phyloP scores from a whole-genome alignment of 768 basidiomycete genomes.

The Sporobolomyces phaffii region DNA sequence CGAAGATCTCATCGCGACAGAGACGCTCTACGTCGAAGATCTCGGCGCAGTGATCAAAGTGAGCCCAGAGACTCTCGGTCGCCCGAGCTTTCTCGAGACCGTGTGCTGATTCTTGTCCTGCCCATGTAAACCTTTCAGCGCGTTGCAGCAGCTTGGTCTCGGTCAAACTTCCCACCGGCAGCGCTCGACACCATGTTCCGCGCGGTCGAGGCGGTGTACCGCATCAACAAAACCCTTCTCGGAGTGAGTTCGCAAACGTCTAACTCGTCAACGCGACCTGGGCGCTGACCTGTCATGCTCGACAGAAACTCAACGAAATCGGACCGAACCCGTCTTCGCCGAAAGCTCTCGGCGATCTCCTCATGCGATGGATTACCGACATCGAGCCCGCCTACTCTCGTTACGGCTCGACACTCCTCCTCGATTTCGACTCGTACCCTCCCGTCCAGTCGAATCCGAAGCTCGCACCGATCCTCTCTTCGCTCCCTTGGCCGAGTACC shows the following conservation, averaged over 20 bases:
- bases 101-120: no score
- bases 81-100: no score
- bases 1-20: conserved; percentile 85
- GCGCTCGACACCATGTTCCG: conserved; percentile 92
- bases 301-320: conserved; percentile 86
- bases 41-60: conserved; percentile 86
- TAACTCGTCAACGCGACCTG: not conserved
- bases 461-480: conserved; percentile 60
- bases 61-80: no score
- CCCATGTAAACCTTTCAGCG: conserved; percentile 55
- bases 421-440: conserved; percentile 77
- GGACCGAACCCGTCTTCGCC: conserved; percentile 86
- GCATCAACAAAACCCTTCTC: conserved; percentile 76
- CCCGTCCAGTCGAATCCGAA: conserved; percentile 70
- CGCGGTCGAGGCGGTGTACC: conserved; percentile 83
- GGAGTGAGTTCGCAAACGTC: conserved; percentile 52
- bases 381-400: conserved; percentile 76
- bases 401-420: conserved; percentile 65
- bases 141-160: conserved; percentile 96
- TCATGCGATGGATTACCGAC: conserved; percentile 98
- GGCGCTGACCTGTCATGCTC: not conserved
- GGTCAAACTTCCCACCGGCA: conserved; percentile 84
- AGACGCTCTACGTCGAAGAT: conserved; percentile 84
- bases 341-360: conserved; percentile 84
- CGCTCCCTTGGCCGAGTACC: conserved; percentile 67